Evolutionary conservation across 2,329 filamentous ascomycete species (phyloP).

Genomic region (Sarocladium oryzae): DNA sequence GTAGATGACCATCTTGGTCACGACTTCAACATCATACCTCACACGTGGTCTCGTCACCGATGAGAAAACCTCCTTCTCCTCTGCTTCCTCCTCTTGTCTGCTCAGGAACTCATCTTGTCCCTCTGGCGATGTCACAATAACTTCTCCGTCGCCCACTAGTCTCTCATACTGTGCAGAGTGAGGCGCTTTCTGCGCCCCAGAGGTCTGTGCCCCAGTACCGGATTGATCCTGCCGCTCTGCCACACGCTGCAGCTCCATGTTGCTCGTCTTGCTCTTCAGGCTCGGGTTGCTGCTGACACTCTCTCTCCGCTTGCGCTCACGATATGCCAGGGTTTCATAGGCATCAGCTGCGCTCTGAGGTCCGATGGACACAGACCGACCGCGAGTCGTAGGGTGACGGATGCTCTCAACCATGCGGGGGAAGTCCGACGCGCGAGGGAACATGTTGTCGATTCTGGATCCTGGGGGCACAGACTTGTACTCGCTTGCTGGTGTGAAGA

Average conservation of each 20-base stretch:
- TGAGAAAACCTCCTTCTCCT: slow-evolving; percentile 76
- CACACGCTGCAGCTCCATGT: slow-evolving; percentile 30
- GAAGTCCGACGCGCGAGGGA: slow-evolving; percentile 84
- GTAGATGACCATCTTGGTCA: slow-evolving; percentile 95
- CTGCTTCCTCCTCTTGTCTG: slow-evolving; percentile 44
- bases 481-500: slow-evolving; percentile 85
- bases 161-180: slow-evolving; percentile 58
- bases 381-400: slow-evolving; percentile 62
- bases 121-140: slow-evolving; percentile 13
- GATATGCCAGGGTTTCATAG: slow-evolving; percentile 89
- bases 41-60: slow-evolving; percentile 80
- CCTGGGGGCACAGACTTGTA: slow-evolving; percentile 74
- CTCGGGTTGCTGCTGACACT: slow-evolving; percentile 47
- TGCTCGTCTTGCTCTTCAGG: slow-evolving; percentile 36
- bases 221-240: slow-evolving; percentile 31
- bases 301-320: slow-evolving; percentile 57
- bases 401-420: slow-evolving; percentile 77
- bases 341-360: slow-evolving; percentile 95
- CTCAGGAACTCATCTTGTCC: slow-evolving; percentile 24
- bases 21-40: slow-evolving; percentile 95
- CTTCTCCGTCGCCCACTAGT: slow-evolving; percentile 56
- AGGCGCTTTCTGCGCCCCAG: slow-evolving; percentile 38
- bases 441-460: slow-evolving; percentile 71
- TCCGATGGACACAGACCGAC: slow-evolving; percentile 79
- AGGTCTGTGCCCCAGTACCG: slow-evolving; percentile 33